phyloP scores from a whole-genome alignment of 805 yeast species.

The Jamesozyma gamospora region DNA sequence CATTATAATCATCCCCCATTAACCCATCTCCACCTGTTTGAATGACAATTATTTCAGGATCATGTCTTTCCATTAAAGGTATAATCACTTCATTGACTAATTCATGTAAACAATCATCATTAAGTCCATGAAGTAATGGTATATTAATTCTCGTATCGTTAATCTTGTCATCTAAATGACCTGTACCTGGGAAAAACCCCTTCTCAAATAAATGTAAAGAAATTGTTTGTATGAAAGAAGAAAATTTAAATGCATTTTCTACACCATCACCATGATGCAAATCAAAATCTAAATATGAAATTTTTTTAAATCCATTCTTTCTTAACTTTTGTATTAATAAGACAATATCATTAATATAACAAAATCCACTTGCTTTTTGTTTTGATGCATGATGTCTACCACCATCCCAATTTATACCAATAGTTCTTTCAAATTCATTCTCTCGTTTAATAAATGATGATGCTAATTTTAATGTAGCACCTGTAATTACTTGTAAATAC shows the following conservation, averaged over 20 bases:
- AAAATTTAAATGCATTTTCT: conserved; percentile 48
- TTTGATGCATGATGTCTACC: conserved; percentile 64
- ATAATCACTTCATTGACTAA: conserved; percentile 34
- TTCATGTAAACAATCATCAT: conserved; percentile 34
- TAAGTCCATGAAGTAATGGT: conserved; percentile 48
- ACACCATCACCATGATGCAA: conserved; percentile 80
- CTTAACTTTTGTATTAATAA: conserved; percentile 46
- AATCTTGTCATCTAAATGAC: conserved; percentile 33
- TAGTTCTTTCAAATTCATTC: conserved; percentile 16
- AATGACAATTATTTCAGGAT: conserved; percentile 47
- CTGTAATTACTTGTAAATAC: conserved; percentile 43
- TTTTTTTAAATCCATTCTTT: conserved; percentile 31
- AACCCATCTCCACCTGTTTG: conserved; percentile 74
- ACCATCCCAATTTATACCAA: conserved; percentile 67
- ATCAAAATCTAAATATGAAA: conserved; percentile 62
- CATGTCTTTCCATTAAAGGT: conserved; percentile 32
- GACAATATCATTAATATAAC: conserved; percentile 63
- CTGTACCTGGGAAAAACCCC: conserved; percentile 72
- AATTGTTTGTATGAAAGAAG: conserved; percentile 47
- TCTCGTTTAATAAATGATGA: conserved; percentile 21
- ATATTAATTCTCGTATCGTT: conserved; percentile 40
- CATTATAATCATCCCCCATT: conserved; percentile 48
- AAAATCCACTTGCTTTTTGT: conserved; percentile 54
- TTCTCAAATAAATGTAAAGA: conserved; percentile 55
- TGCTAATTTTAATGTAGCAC: conserved; percentile 48